Percentiles rank a stretch among this genome's conserved stretches.
phyloP scores from a whole-genome alignment of 2,329 filamentous ascomycete species.

The Alternaria consortialis region DNA sequence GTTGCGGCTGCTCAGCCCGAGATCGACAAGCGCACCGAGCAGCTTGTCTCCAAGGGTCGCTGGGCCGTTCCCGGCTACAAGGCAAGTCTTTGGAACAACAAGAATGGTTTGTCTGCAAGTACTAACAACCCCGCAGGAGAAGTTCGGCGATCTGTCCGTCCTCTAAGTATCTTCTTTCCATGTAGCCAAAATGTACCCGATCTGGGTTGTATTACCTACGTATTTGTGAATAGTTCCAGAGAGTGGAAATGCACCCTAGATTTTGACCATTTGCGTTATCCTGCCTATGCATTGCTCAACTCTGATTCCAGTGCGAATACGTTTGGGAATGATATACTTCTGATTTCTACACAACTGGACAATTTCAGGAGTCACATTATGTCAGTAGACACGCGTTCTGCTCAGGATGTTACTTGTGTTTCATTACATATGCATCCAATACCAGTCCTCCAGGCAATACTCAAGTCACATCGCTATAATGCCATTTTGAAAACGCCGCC shows the following conservation, averaged over 20 bases:
- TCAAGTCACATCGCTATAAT: conserved; percentile 6
- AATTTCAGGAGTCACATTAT: not conserved
- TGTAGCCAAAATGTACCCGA: conserved; percentile 41
- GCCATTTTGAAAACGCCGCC: conserved; percentile 11
- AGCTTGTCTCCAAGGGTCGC: conserved; percentile 96
- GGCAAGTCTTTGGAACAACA: conserved; percentile 64
- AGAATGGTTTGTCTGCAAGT: not conserved
- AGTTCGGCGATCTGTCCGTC: conserved; percentile 96
- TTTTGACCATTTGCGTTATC: conserved; percentile 9
- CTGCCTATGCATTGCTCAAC: not conserved
- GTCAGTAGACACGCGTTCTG: not conserved
- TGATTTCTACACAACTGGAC: not conserved
- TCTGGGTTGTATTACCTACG: conserved; percentile 52
- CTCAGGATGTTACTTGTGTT: not conserved
- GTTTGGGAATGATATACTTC: not conserved
- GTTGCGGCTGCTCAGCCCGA: conserved; percentile 92
- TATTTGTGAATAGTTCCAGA: conserved; percentile 51
- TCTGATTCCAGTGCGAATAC: not conserved
- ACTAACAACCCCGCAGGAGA: conserved; percentile 77
- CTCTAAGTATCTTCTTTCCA: conserved; percentile 69
- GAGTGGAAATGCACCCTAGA: conserved; percentile 44
- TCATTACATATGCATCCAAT: conserved; percentile 4
- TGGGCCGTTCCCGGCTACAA: conserved; percentile 99
- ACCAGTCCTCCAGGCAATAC: not conserved
- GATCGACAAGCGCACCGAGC: conserved; percentile 94